A percentile compares a stretch with the other conserved stretches of the same genome.
These are phyloP conservation scores for Rhipidocladum racemiflorum DNA, from an alignment of 176 grass and related monocot genomes.

Conservation along the genomic window DNA sequence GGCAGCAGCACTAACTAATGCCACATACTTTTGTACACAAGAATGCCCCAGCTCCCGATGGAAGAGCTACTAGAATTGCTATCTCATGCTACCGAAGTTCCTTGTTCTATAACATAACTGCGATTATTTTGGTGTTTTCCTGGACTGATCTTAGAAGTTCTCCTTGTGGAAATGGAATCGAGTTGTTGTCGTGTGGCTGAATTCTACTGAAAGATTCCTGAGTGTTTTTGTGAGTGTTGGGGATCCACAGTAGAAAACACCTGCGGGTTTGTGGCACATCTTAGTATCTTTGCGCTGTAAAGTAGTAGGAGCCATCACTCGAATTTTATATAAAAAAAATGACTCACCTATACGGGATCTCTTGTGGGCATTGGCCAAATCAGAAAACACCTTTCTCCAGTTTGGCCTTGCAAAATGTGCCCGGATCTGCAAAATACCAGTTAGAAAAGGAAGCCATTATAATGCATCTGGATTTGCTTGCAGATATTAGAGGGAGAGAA, in stretches of 20 bases:
- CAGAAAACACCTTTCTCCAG: constrained; percentile 94
- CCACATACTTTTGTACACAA: constrained; percentile 29
- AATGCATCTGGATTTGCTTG: background rate
- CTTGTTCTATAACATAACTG: constrained; percentile 32
- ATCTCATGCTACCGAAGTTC: constrained; percentile 33
- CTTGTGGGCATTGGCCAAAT: constrained; percentile 73
- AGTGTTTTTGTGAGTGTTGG: constrained; percentile 72
- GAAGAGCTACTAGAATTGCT: constrained; percentile 36
- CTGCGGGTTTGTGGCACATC: constrained; percentile 42
- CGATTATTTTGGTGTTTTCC: background rate
- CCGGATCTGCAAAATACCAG: constrained; percentile 56
- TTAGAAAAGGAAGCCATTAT: background rate
- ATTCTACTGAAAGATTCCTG: constrained; percentile 71
- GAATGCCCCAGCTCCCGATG: constrained; percentile 9
- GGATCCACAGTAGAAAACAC: constrained; percentile 96
- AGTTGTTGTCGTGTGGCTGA: constrained; percentile 83
- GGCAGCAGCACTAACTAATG: constrained; percentile 11
- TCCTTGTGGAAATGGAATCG: constrained; percentile 98
- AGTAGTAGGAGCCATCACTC: background rate
- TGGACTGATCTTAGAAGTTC: constrained; percentile 65
- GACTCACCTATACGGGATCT: constrained; percentile 75
- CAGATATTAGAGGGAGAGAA: background rate
- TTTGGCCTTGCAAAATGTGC: constrained; percentile 98
- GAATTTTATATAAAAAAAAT: background rate
- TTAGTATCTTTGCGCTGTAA: background rate